Base-by-base conservation (phyloP, 2,329 filamentous ascomycete genomes). In the Sphaceloma murrayae region DNA sequence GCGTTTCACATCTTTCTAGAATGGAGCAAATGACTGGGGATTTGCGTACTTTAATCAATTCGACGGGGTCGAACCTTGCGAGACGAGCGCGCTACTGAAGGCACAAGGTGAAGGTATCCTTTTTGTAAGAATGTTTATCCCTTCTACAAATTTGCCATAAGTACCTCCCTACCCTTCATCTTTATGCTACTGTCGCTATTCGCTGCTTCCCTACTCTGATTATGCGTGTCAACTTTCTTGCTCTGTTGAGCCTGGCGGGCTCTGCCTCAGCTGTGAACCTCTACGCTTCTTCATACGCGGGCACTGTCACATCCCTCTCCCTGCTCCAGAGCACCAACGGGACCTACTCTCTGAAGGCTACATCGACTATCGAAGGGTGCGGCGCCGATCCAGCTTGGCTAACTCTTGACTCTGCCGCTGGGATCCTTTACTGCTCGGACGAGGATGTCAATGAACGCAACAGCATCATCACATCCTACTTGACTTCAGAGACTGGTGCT, bases 371-470 rank as follows among this genome's bases (percentile, higher is more conserved):
- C 42, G 63, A 62, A 4, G 61, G 62, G 24, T 80, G 77, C 58
- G 72, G 66, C 7, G 59, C 64, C 2, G 72, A 69, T 48, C 73
- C 78, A 4, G 72, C 75, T 8, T 82, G 78, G 77, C 62, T 82
- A 46, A 73, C 73, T 14, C 65, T 77, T 14, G 72, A 77, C 54
- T 58, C 65, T 46, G 54, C 62, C 34, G 66, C 68, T 48, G 63
- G 64, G 16, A 58, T 67, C 9, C 62, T 82, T 8, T 78, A 74
- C 61, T 82, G 77, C 59, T 53, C 75, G 33, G 71, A 82, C 51
- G 78, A 82, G 63, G 73, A 69, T 16, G 60, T 70, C 33, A 56
- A 57, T 16, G 56, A 55, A 3, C 55, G 61, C n/a, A 67, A 73
- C 49, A 74, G 73, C 40, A 66, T 67, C 1, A 58, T 81, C 46